phyloP scores from a whole-genome alignment of 2,329 filamentous ascomycete species.

The Aspergillus fischeri region DNA sequence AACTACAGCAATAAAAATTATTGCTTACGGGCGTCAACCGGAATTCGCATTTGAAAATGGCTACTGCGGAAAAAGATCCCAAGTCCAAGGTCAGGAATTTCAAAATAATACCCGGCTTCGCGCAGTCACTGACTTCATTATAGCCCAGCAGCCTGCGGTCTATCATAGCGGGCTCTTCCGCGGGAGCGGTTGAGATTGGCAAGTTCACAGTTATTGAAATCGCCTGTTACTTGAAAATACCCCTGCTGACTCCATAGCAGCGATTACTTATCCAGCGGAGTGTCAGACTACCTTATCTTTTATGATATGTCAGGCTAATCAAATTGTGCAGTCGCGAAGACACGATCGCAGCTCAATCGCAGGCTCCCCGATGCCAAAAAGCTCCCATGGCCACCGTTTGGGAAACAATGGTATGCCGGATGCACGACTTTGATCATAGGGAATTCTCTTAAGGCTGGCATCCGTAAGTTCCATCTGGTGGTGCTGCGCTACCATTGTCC shows the following conservation, averaged over 20 bases:
- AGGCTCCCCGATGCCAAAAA: slow-evolving; percentile 76
- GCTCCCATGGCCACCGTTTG: slow-evolving; percentile 91
- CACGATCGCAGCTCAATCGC: slow-evolving; percentile 86
- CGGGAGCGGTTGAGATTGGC: slow-evolving; percentile 93
- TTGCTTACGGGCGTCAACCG: not conserved
- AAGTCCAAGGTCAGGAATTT: slow-evolving; percentile 32
- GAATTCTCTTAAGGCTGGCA: slow-evolving; percentile 93
- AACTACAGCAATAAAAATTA: not conserved
- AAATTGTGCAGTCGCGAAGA: slow-evolving; percentile 71
- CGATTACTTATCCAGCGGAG: slow-evolving; percentile 92
- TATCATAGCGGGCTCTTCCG: slow-evolving; percentile 87
- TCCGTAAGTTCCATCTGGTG: slow-evolving; percentile 57
- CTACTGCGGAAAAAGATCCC: slow-evolving; percentile 33
- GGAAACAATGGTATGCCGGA: slow-evolving; percentile 92
- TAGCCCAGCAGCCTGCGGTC: slow-evolving; percentile 79
- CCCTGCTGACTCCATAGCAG: slow-evolving; percentile 38
- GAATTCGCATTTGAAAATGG: slow-evolving; percentile 22
- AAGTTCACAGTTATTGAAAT: slow-evolving; percentile 14
- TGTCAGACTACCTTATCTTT: slow-evolving; percentile 51
- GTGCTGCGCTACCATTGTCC: not conserved
- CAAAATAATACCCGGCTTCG: not conserved
- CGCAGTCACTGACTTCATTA: slow-evolving; percentile 32
- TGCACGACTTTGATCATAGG: slow-evolving; percentile 96
- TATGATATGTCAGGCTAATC: slow-evolving; percentile 6
- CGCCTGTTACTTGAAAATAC: not conserved